Conservation (phyloP, 805 yeast species). For the Yamadazyma philogaea region DNA sequence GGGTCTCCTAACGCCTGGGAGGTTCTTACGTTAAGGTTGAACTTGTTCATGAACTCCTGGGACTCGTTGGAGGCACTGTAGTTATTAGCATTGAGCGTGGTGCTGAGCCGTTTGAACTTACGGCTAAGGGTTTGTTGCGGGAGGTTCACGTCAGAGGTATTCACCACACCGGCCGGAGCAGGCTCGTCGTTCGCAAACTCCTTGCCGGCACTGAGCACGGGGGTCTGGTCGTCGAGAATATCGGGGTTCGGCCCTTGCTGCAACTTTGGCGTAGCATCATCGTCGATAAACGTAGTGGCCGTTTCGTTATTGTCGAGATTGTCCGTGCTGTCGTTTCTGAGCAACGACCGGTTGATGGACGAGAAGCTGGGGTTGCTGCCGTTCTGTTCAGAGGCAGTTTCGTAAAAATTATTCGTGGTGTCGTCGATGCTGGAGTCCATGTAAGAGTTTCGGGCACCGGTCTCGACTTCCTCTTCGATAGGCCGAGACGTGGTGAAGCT, state of each 20-base stretch:
- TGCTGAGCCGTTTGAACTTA: slow-evolving; percentile 37
- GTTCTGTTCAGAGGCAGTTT: slow-evolving; percentile 5
- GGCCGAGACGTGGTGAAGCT: slow-evolving; percentile 10
- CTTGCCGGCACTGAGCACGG: slow-evolving; percentile 15
- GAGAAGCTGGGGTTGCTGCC: slow-evolving; percentile 28
- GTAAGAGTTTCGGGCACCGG: not conserved
- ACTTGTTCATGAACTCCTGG: slow-evolving; percentile 33
- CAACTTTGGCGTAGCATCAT: slow-evolving; percentile 33
- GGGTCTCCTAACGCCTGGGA: not conserved
- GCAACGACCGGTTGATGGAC: slow-evolving; percentile 31
- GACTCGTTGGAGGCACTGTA: slow-evolving; percentile 37
- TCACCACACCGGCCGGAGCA: slow-evolving; percentile 7
- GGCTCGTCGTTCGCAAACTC: not conserved
- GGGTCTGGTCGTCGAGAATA: slow-evolving; percentile 29
- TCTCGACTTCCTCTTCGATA: slow-evolving; percentile 11
- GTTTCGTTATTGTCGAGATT: slow-evolving; percentile 3
- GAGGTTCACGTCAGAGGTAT: slow-evolving; percentile 13
- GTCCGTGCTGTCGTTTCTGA: slow-evolving; percentile 18
- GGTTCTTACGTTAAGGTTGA: slow-evolving; percentile 35
- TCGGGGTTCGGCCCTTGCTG: slow-evolving; percentile 13
- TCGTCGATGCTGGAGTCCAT: not conserved
- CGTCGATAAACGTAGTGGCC: slow-evolving; percentile 13
- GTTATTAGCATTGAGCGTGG: slow-evolving; percentile 31
- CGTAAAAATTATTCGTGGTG: slow-evolving; percentile 1
- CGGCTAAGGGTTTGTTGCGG: slow-evolving; percentile 33